A percentile compares a stretch with the other conserved stretches of the same genome.
phyloP scores from a whole-genome alignment of 2,329 filamentous ascomycete species.

The Ceratocystis destructans region DNA sequence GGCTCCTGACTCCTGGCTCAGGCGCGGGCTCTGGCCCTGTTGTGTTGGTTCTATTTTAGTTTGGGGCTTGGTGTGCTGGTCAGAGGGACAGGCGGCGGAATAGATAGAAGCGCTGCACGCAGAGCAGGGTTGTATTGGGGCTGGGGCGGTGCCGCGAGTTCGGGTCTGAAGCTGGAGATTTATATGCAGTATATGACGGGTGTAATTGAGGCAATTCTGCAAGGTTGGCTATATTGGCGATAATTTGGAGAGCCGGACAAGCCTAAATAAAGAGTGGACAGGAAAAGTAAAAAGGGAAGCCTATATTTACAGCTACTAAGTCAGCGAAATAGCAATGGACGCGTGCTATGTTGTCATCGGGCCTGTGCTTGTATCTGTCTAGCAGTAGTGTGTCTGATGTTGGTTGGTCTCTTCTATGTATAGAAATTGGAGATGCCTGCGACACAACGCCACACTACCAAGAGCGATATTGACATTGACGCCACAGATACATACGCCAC shows the following conservation, averaged over 20 bases:
- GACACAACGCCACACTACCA: neutral
- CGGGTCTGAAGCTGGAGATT: too few species aligned
- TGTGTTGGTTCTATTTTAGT: constrained; percentile 3
- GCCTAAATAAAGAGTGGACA: neutral
- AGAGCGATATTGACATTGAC: neutral
- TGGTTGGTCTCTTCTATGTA: neutral
- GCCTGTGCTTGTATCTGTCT: neutral
- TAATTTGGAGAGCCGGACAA: neutral
- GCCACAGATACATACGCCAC: neutral
- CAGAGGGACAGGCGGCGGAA: neutral
- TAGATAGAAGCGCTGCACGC: neutral
- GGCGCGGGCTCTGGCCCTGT: too few species aligned
- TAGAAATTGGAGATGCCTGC: neutral
- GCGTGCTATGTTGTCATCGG: neutral
- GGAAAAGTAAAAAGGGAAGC: neutral
- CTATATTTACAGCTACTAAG: neutral
- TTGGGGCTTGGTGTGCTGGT: neutral
- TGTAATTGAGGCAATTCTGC: neutral
- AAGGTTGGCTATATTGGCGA: neutral
- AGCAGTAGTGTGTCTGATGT: neutral
- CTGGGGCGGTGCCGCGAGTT: neutral
- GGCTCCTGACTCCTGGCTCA: too few species aligned
- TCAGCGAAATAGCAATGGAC: neutral
- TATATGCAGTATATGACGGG: too few species aligned
- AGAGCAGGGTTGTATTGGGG: neutral